phyloP scores from a whole-genome alignment of 2,329 filamentous ascomycete species.

The Sphaerulina musiva region DNA sequence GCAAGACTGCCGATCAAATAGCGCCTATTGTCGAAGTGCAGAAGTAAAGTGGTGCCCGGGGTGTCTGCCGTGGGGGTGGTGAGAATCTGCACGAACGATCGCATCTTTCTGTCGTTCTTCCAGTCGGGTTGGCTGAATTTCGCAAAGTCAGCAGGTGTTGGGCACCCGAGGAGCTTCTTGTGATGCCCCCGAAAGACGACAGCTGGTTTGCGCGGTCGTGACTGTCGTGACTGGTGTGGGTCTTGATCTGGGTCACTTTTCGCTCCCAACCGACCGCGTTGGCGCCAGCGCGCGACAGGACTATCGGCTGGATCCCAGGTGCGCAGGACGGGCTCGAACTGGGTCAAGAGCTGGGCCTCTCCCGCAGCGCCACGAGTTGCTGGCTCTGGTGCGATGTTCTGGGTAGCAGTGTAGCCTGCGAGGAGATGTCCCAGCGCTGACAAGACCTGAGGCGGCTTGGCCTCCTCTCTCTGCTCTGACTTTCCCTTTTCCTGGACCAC shows the following conservation, averaged over 20 bases:
- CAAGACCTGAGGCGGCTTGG: neutral
- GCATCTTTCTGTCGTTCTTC: constrained; percentile 49
- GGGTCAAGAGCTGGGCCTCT: constrained; percentile 3
- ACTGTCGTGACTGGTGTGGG: neutral
- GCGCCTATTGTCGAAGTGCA: constrained; percentile 73
- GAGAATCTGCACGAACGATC: constrained; percentile 65
- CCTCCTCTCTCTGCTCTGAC: neutral
- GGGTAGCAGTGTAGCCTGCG: constrained; percentile 3
- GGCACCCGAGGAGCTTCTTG: constrained; percentile 3
- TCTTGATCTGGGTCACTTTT: neutral
- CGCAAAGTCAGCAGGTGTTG: constrained; percentile 1
- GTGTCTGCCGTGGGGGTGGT: constrained; percentile 84
- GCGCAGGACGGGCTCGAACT: constrained; percentile 9
- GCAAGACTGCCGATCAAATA: constrained; percentile 79
- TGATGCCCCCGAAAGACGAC: neutral
- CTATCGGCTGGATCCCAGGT: constrained; percentile 6
- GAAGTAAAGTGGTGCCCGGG: constrained; percentile 65
- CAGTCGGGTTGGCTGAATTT: constrained; percentile 1
- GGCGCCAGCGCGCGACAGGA: constrained; percentile 12
- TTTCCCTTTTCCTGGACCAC: no score
- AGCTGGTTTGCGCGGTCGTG: neutral
- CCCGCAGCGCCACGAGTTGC: neutral
- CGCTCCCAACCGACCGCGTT: constrained; percentile 1
- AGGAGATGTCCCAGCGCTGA: constrained; percentile 10
- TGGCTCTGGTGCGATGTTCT: neutral